phyloP scores from a whole-genome alignment of 1,139 yeast species.

The Debaryomycetaceae sp. region DNA sequence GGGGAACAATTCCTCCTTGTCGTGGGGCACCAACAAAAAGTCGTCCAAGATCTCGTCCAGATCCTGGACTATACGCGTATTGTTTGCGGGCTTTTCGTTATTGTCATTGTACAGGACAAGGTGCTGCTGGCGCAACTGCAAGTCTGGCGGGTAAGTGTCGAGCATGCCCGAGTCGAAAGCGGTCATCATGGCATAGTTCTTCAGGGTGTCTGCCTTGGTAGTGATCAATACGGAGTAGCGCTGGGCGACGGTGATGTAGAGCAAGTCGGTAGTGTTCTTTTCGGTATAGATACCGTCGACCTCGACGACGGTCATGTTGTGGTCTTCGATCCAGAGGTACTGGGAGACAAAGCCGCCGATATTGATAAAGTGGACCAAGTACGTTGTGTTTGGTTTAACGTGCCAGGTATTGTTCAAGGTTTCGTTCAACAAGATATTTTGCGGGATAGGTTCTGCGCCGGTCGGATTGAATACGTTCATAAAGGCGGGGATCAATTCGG shows the following conservation, averaged over 20 bases:
- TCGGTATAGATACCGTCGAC: slow-evolving; percentile 74
- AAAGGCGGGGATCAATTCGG: slow-evolving; percentile 43
- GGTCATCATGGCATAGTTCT: slow-evolving; percentile 71
- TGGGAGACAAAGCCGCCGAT: slow-evolving; percentile 84
- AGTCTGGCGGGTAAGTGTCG: slow-evolving; percentile 55
- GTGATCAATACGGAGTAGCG: slow-evolving; percentile 63
- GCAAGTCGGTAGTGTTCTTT: slow-evolving; percentile 43
- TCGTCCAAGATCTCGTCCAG: slow-evolving; percentile 47
- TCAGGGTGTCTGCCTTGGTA: slow-evolving; percentile 50
- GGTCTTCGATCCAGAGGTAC: slow-evolving; percentile 77
- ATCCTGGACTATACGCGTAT: slow-evolving; percentile 24
- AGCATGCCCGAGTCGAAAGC: slow-evolving; percentile 70
- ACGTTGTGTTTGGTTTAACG: slow-evolving; percentile 73
- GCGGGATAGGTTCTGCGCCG: slow-evolving; percentile 95
- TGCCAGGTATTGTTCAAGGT: slow-evolving; percentile 58
- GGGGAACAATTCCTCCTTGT: slow-evolving; percentile 38
- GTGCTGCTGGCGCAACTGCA: slow-evolving; percentile 60
- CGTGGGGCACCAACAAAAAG: slow-evolving; percentile 48
- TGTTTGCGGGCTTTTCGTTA: slow-evolving; percentile 13
- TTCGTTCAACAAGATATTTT: slow-evolving; percentile 67
- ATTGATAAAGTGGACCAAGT: slow-evolving; percentile 66
- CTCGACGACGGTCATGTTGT: slow-evolving; percentile 70
- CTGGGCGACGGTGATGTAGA: slow-evolving; percentile 70
- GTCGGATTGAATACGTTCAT: slow-evolving; percentile 75
- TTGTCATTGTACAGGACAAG: slow-evolving; percentile 48